A percentile compares a stretch with the other conserved stretches of the same genome.
phyloP scores from a whole-genome alignment of 2,329 filamentous ascomycete species.

The Biscogniauxia marginata region DNA sequence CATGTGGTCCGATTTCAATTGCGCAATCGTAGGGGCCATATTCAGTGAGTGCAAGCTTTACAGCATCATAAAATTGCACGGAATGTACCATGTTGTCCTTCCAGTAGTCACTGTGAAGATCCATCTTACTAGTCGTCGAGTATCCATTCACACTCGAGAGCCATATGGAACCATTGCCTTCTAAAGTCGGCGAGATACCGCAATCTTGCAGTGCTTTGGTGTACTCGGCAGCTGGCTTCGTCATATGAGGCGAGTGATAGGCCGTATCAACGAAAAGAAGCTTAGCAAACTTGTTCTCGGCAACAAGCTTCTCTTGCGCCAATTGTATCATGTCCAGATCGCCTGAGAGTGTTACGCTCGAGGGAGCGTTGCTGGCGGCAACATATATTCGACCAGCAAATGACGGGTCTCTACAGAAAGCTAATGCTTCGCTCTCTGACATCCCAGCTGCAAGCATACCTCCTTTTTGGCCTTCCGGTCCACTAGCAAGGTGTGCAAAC shows the following conservation, averaged over 20 bases:
- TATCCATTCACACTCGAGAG: conserved; percentile 40
- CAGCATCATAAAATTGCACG: conserved; percentile 41
- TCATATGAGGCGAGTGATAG: conserved; percentile 52
- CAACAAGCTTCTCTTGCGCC: conserved; percentile 19
- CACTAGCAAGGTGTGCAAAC: conserved; percentile 23
- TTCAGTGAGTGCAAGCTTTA: conserved; percentile 19
- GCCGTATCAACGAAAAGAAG: conserved; percentile 43
- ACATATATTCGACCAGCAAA: conserved; percentile 25
- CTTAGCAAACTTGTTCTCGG: conserved; percentile 32
- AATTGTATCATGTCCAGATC: conserved; percentile 22
- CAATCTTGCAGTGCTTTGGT: conserved; percentile 29
- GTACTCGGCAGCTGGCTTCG: conserved; percentile 34
- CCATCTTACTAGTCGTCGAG: conserved; percentile 11
- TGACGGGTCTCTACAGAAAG: conserved; percentile 19
- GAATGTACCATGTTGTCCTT: conserved; percentile 39
- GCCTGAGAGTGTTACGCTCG: conserved; percentile 30
- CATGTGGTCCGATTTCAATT: conserved; percentile 32
- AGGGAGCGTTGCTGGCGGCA: conserved; percentile 30
- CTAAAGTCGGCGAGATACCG: conserved; percentile 24
- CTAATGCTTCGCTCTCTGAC: conserved; percentile 25
- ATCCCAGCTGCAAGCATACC: conserved; percentile 30
- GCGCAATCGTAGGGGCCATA: conserved; percentile 26
- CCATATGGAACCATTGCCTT: conserved; percentile 33
- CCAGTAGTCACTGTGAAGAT: conserved; percentile 37
- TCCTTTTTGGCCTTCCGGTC: conserved; percentile 23